A percentile compares a stretch with the other conserved stretches of the same genome.
These are phyloP conservation scores for Beverwykella pulmonaria DNA, from an alignment of 495 filamentous ascomycete genomes.

Conservation along the genomic window DNA sequence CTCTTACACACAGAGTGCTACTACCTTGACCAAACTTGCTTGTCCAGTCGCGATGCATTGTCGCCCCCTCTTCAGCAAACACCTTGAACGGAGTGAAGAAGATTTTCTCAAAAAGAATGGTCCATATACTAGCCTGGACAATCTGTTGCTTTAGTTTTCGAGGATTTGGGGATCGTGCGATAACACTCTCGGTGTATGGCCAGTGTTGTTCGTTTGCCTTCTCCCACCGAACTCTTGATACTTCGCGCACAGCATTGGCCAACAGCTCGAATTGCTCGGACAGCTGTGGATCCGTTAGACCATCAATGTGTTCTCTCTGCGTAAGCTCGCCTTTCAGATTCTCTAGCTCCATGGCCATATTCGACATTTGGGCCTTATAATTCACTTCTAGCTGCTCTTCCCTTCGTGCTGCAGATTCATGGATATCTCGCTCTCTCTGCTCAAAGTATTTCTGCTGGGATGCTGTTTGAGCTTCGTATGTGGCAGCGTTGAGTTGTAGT, in stretches of 20 bases:
- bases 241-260: not conserved
- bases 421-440: too few relatives aligned
- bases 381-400: not conserved
- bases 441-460: not conserved
- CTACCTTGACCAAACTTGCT: not conserved
- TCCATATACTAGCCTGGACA: constrained; percentile 13
- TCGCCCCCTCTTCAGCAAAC: constrained; percentile 6
- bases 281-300: constrained; percentile 6
- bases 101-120: not conserved
- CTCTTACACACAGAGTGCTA: not conserved
- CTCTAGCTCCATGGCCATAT: not conserved
- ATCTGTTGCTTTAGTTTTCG: constrained; percentile 25
- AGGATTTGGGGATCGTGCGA: not conserved
- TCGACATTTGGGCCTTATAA: not conserved
- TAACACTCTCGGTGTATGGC: constrained; percentile 4
- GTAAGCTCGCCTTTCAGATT: not conserved
- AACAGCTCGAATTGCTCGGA: not conserved
- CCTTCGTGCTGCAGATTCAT: not conserved
- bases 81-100: constrained; percentile 10
- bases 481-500: not conserved
- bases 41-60: constrained; percentile 3
- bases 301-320: constrained; percentile 8
- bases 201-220: not conserved
- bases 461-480: not conserved
- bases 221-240: constrained; percentile 11